phyloP scores from a whole-genome alignment of 2,329 filamentous ascomycete species.

The Chrysoporthe cubensis region DNA sequence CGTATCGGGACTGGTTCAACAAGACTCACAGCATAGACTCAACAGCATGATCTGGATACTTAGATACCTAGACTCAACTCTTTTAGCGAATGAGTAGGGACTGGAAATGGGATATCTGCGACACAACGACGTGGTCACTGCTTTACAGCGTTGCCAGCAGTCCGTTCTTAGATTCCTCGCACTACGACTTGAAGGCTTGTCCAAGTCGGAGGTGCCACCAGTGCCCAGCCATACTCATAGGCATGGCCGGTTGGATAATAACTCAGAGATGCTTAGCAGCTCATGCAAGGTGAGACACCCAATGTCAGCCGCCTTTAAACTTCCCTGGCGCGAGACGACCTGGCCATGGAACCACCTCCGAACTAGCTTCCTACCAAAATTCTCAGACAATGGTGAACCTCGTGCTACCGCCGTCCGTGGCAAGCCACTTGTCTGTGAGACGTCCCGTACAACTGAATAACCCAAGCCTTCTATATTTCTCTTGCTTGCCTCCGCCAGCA shows the following conservation, averaged over 20 bases:
- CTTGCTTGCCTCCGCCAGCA: background rate
- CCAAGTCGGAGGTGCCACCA: too few relatives aligned
- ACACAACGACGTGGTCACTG: background rate
- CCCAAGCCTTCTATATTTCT: constrained; percentile 3
- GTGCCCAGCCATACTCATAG: too few relatives aligned
- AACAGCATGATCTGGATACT: constrained; percentile 28
- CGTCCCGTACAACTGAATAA: background rate
- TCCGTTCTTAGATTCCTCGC: too few relatives aligned
- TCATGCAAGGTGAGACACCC: too few relatives aligned
- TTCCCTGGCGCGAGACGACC: too few relatives aligned
- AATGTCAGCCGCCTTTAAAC: too few relatives aligned
- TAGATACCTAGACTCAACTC: constrained; percentile 20
- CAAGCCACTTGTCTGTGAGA: background rate
- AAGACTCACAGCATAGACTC: constrained; percentile 31
- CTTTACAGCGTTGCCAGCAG: background rate
- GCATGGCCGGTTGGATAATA: too few relatives aligned
- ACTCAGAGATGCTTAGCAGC: too few relatives aligned
- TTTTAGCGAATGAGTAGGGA: background rate
- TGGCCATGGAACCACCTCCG: too few relatives aligned
- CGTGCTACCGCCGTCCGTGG: background rate
- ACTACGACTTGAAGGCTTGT: too few relatives aligned
- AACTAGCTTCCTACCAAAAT: background rate
- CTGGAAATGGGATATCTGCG: background rate
- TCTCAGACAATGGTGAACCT: constrained; percentile 2
- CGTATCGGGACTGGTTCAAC: constrained; percentile 31